A percentile compares a stretch with the other conserved stretches of the same genome.
phyloP scores from a whole-genome alignment of 1,139 yeast genomes.

The Scheffersomyces quercinus region DNA sequence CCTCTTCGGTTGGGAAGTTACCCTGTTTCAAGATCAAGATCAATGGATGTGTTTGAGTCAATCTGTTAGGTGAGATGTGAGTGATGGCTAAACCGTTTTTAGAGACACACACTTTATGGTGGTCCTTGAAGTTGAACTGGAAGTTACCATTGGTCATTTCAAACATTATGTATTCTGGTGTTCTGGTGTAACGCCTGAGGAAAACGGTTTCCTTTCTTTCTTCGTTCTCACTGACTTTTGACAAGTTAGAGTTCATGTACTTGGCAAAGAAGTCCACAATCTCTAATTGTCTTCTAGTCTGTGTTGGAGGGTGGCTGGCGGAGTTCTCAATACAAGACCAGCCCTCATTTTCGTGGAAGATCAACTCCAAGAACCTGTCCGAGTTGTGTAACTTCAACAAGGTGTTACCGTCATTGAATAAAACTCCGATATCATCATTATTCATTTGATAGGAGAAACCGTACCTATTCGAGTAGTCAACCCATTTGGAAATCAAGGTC shows the following conservation, averaged over 20 bases:
- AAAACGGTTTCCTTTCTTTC: constrained; percentile 65
- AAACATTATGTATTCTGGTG: constrained; percentile 82
- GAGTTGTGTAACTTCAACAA: constrained; percentile 68
- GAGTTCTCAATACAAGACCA: constrained; percentile 73
- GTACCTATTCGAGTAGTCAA: constrained; percentile 92
- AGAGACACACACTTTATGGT: constrained; percentile 81
- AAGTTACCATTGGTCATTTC: constrained; percentile 89
- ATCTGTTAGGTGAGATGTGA: constrained; percentile 77
- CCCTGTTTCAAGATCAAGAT: constrained; percentile 62
- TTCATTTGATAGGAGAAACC: constrained; percentile 94
- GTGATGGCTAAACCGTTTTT: constrained; percentile 76
- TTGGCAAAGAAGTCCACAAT: constrained; percentile 82
- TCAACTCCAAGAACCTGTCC: constrained; percentile 61
- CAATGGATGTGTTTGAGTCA: constrained; percentile 69
- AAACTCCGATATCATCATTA: constrained; percentile 89
- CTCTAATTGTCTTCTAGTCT: constrained; percentile 69
- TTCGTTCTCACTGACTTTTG: constrained; percentile 67
- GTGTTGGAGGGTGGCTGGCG: constrained; percentile 56
- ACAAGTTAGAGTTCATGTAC: constrained; percentile 79
- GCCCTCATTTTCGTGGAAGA: constrained; percentile 63
- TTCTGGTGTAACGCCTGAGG: constrained; percentile 79
- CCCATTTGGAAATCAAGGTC: constrained; percentile 90
- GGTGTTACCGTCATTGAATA: constrained; percentile 81
- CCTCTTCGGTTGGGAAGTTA: constrained; percentile 53
- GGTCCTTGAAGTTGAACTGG: constrained; percentile 95